Evolutionary conservation across 257 asterid species (phyloP).

Genomic region (Solanum ossicruentum): DNA sequence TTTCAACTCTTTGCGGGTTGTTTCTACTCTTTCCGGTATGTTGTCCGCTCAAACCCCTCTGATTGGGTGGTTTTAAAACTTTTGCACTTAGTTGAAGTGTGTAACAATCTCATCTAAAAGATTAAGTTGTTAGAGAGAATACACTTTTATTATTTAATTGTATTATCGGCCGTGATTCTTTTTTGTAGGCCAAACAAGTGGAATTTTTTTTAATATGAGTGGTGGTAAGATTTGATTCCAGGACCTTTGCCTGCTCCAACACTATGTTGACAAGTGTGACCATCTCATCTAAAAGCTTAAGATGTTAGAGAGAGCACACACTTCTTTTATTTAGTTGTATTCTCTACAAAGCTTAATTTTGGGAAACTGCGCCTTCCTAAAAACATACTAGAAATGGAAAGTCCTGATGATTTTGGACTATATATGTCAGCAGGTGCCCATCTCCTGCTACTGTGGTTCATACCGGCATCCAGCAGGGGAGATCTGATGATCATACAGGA

Average conservation of each 20-base stretch:
- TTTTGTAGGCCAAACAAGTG: too few relatives aligned
- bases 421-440: constrained; percentile 34
- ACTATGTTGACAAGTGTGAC: neutral
- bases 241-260: too few relatives aligned
- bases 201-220: too few relatives aligned
- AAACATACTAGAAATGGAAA: neutral
- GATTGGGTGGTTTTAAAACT: neutral
- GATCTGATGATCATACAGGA: constrained; percentile 25
- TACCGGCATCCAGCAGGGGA: constrained; percentile 17
- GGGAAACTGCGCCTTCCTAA: neutral
- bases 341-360: neutral
- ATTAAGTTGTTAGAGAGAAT: neutral
- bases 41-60: neutral
- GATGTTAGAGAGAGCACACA: neutral
- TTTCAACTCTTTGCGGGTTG: neutral
- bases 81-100: neutral
- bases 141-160: neutral
- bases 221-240: too few relatives aligned
- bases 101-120: neutral
- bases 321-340: neutral
- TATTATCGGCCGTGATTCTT: neutral
- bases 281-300: neutral
- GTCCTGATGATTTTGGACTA: neutral
- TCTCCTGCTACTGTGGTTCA: constrained; percentile 19
- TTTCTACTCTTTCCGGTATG: neutral